Evolutionary conservation across 192 early-diverging fungal genomes (phyloP).

Genomic region (Coemansia sp.): DNA sequence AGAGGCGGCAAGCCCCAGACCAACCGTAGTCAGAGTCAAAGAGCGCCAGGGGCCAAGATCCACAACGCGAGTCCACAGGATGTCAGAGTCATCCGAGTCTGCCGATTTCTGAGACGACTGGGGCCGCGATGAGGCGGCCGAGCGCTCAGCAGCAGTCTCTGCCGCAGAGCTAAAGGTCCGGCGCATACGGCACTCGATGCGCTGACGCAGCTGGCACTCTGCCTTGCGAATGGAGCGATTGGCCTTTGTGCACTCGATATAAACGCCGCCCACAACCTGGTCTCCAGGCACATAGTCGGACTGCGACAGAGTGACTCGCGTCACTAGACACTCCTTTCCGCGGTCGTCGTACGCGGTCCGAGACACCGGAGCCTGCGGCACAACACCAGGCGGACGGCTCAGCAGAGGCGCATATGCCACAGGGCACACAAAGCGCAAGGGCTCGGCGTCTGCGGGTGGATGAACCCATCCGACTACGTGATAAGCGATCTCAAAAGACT

Average conservation of each 20-base stretch:
- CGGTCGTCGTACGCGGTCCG: conserved; percentile 44
- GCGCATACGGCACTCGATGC: conserved; percentile 53
- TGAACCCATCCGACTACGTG: conserved; percentile 35
- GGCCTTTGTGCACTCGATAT: conserved; percentile 36
- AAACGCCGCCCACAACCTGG: conserved; percentile 53
- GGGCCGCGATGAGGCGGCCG: conserved; percentile 31
- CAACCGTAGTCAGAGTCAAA: conserved; percentile 37
- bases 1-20: conserved; percentile 37
- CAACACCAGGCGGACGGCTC: conserved; percentile 6
- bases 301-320: conserved; percentile 49
- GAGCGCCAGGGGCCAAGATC: conserved; percentile 30
- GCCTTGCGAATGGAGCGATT: conserved; percentile 49
- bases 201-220: conserved; percentile 50
- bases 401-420: conserved; percentile 32
- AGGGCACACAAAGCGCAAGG: neutral
- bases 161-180: conserved; percentile 37
- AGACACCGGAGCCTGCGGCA: conserved; percentile 31
- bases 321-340: conserved; percentile 41
- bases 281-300: conserved; percentile 48
- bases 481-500: conserved; percentile 53
- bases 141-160: conserved; percentile 38
- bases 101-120: conserved; percentile 41
- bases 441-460: neutral
- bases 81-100: conserved; percentile 43
- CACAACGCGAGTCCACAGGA: conserved; percentile 45